These are phyloP conservation scores for Curvularia eragrostidis DNA, from an alignment of 2,329 filamentous ascomycete genomes.

Conservation along the genomic window DNA sequence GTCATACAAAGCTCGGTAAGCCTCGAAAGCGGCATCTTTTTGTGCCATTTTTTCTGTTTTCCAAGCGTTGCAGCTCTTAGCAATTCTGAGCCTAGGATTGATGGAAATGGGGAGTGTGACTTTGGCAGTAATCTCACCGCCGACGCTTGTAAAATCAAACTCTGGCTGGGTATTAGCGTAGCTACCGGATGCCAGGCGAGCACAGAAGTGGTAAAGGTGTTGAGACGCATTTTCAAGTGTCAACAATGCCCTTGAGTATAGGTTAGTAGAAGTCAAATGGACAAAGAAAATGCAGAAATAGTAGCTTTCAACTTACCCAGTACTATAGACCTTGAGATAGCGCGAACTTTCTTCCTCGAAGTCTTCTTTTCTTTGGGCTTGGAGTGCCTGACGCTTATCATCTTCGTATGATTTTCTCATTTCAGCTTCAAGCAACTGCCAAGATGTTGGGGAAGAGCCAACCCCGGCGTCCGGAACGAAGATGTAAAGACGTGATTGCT, in stretches of 20 bases:
- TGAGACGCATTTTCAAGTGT: conserved; percentile 74
- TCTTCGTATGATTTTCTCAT: conserved; percentile 76
- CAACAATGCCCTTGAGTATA: conserved; percentile 64
- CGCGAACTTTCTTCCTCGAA: conserved; percentile 56
- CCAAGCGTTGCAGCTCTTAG: conserved; percentile 66
- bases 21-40: conserved; percentile 83
- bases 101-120: conserved; percentile 76
- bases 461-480: conserved; percentile 51
- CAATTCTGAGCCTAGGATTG: conserved; percentile 64
- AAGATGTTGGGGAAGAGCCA: conserved; percentile 56
- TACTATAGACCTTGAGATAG: conserved; percentile 30
- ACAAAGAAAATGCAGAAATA: not conserved
- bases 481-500: conserved; percentile 62
- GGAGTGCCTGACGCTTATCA: conserved; percentile 61
- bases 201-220: conserved; percentile 86
- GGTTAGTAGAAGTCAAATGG: not conserved
- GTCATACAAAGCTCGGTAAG: conserved; percentile 73
- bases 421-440: conserved; percentile 71
- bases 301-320: conserved; percentile 33
- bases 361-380: conserved; percentile 54
- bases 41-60: conserved; percentile 72
- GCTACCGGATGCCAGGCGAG: conserved; percentile 61
- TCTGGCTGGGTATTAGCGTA: conserved; percentile 72
- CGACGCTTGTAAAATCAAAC: conserved; percentile 63
- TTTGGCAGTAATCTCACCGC: conserved; percentile 56